These are phyloP conservation scores for Globisporangium middletonii DNA, from an alignment of 352 stramenopile genomes.

Conservation along the genomic window DNA sequence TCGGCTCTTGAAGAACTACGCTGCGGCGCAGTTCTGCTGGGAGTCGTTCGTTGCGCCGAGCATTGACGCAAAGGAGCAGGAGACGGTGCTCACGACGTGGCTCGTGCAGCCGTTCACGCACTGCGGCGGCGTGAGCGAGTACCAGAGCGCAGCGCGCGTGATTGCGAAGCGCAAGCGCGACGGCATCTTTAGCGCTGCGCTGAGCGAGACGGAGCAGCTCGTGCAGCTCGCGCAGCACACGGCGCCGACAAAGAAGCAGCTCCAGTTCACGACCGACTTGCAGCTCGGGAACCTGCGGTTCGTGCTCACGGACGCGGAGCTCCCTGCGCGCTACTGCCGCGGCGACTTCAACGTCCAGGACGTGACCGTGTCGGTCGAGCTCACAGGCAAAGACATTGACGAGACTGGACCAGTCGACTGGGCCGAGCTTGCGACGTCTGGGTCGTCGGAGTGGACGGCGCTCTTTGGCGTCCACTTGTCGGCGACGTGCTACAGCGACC, in stretches of 20 bases:
- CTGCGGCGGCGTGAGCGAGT: conserved; percentile 69
- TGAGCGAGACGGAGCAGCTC: conserved; percentile 47
- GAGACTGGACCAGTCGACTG: conserved; percentile 46
- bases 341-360: conserved; percentile 62
- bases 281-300: conserved; percentile 60
- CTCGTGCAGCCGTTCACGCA: conserved; percentile 49
- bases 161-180: conserved; percentile 64
- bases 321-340: conserved; percentile 47
- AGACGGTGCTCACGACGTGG: conserved; percentile 43
- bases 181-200: conserved; percentile 51
- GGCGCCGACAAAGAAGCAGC: conserved; percentile 42
- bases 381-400: conserved; percentile 50
- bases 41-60: conserved; percentile 43
- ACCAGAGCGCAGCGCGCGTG: conserved; percentile 52
- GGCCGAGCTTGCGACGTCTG: conserved; percentile 39
- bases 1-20: conserved; percentile 62
- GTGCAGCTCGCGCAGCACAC: conserved; percentile 36
- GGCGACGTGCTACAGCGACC: conserved; percentile 66
- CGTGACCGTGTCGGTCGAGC: conserved; percentile 50
- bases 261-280: conserved; percentile 52
- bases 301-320: conserved; percentile 48
- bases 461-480: conserved; percentile 59
- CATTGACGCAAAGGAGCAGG: conserved; percentile 29
- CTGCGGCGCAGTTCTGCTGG: conserved; percentile 57
- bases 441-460: conserved; percentile 50